A percentile compares a stretch with the other conserved stretches of the same genome.
Evolutionary conservation across 495 filamentous ascomycete genomes (phyloP).

Genomic region (Aspergillus sclerotiicarbonarius): DNA sequence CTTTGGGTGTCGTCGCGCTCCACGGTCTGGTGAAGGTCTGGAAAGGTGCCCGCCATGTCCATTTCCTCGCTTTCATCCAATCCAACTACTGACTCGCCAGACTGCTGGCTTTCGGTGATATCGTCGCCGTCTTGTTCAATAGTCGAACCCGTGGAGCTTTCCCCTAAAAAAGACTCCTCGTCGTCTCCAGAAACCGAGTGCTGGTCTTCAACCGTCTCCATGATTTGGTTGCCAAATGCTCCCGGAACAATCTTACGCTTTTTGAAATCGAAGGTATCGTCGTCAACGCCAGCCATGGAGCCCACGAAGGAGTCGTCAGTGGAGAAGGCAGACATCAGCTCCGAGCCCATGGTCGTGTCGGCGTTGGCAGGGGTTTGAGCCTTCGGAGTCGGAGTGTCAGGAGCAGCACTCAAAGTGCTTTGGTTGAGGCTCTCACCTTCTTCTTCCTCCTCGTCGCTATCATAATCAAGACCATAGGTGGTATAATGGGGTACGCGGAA

Average conservation of each 20-base stretch:
- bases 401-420: constrained; percentile 58
- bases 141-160: constrained; percentile 79
- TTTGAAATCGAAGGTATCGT: constrained; percentile 82
- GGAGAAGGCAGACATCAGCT: constrained; percentile 47
- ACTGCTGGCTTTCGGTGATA: constrained; percentile 55
- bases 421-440: constrained; percentile 51
- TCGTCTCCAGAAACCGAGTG: constrained; percentile 33
- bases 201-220: constrained; percentile 54
- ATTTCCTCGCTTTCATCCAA: constrained; percentile 68
- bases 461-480: constrained; percentile 88
- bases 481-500: constrained; percentile 95
- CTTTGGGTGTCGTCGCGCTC: constrained; percentile 54
- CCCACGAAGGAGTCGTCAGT: constrained; percentile 49
- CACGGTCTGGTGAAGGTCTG: constrained; percentile 61
- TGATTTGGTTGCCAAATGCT: constrained; percentile 64
- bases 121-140: constrained; percentile 61
- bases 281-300: constrained; percentile 54
- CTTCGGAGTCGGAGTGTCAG: constrained; percentile 59
- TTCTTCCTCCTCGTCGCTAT: constrained; percentile 69
- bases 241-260: constrained; percentile 71
- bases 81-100: constrained; percentile 67
- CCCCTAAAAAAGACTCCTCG: constrained; percentile 83
- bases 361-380: constrained; percentile 31
- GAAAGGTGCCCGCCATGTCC: constrained; percentile 76
- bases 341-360: constrained; percentile 40